Base-by-base conservation (phyloP, 2,329 filamentous ascomycete species). In the Arthrocladium fulminans region DNA sequence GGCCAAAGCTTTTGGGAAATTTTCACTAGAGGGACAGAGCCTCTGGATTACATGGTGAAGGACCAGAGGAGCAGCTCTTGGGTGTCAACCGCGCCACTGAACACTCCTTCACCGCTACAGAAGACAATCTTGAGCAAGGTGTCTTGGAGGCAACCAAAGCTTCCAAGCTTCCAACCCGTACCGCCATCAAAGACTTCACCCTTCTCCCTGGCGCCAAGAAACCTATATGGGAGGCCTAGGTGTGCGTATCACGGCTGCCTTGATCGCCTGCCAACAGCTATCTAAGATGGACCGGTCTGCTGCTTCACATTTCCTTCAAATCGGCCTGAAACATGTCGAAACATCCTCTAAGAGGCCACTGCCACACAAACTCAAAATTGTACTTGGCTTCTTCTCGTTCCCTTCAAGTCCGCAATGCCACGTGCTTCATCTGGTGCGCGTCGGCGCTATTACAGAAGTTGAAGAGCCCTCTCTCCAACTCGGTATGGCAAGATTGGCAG, bases 361-460 rank as follows among this genome's bases (percentile, higher is more conserved):
- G 29, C n/a, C 32, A 25, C 43, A 45, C n/a, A 37, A 3, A 9
- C 24, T 24, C 32, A 22, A 45, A 13, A 3, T 37, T n/a, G 20
- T 12, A n/a, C 19, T 37, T 45, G 43, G 12, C 24, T 27, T 3
- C 13, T 37, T 38, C 43, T 35, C 5, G 43, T 45, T 3, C 15
- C 32, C 32, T 25, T 45, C 43, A 45, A 20, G 22, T 45, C 43
- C n/a, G 24, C 10, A 29, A 45, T 45, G 17, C 37, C 43, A 25
- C 32, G 35, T 19, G 6, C 15, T 37, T 37, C 43, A 23, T 43
- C 4, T 22, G 20, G 3, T 22, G 13, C n/a, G 5, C 7, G 27
- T 25, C 4, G 15, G 3, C 43, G 32, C 13, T 6, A 4, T 25
- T 6, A 25, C 13, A 10, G 27, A 45, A 45, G 32, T 45, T 29